Evolutionary conservation across 1,284 basidiomycete genomes (phyloP).

Genomic region (Puccinia horiana): DNA sequence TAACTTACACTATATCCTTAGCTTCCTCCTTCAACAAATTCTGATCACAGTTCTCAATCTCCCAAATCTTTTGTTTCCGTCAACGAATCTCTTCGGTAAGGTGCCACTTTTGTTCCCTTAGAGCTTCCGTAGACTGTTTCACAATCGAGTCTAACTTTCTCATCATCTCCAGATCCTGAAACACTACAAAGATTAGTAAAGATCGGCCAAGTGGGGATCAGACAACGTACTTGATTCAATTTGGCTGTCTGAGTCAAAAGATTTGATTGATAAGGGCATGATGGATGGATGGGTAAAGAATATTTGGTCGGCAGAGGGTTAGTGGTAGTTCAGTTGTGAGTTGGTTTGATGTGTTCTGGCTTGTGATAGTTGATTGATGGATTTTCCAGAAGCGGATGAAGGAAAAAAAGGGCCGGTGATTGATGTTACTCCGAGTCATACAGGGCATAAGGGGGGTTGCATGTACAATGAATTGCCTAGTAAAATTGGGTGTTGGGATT

Average conservation of each 20-base stretch:
- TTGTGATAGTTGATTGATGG: too few species aligned
- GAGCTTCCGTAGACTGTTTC: conserved; percentile 25
- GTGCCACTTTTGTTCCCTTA: conserved; percentile 26
- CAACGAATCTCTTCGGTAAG: conserved; percentile 30
- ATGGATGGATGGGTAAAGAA: too few species aligned
- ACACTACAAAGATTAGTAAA: neutral
- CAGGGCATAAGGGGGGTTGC: too few species aligned
- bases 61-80: conserved; percentile 33
- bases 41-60: conserved; percentile 47
- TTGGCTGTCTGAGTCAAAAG: conserved; percentile 1
- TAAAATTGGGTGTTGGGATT: too few species aligned
- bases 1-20: conserved; percentile 38
- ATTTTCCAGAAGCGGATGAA: too few species aligned
- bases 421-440: too few species aligned
- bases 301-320: too few species aligned
- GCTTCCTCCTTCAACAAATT: conserved; percentile 40
- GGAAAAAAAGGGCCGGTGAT: too few species aligned
- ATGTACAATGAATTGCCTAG: too few species aligned
- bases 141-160: conserved; percentile 22
- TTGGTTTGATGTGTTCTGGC: too few species aligned
- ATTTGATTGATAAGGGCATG: conserved; percentile 21
- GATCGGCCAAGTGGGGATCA: neutral
- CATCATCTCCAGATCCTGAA: conserved; percentile 46
- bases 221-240: conserved; percentile 24
- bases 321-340: too few species aligned